Evolutionary conservation across 352 stramenopile species (phyloP).

Genomic region (Phytophthora lateralis): DNA sequence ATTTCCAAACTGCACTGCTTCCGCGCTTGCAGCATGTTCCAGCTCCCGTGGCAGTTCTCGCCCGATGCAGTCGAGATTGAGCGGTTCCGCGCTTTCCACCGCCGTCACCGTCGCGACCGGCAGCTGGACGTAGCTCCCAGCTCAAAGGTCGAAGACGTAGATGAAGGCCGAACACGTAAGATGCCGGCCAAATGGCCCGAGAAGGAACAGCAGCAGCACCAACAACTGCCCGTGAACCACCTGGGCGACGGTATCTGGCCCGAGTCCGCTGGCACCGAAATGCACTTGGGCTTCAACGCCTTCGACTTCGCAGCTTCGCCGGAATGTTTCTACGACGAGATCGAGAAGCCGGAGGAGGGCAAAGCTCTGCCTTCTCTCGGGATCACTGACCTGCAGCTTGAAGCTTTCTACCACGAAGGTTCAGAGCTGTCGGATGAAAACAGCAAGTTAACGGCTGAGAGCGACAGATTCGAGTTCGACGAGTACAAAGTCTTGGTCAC

Average conservation of each 20-base stretch:
- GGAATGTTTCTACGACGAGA: conserved; percentile 32
- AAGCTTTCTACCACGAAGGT: neutral
- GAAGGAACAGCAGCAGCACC: conserved; percentile 19
- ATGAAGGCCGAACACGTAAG: conserved; percentile 44
- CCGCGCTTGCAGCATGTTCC: conserved; percentile 17
- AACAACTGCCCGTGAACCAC: conserved; percentile 5
- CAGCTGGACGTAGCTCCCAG: conserved; percentile 1
- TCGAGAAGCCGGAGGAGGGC: conserved; percentile 5
- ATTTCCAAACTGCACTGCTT: conserved; percentile 6
- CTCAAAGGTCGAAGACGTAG: conserved; percentile 12
- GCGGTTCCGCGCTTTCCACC: conserved; percentile 43
- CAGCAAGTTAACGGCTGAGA: neutral
- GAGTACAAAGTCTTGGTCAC: neutral
- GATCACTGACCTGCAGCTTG: neutral
- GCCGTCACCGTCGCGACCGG: conserved; percentile 33
- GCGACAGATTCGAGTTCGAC: too few species aligned
- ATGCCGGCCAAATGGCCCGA: conserved; percentile 31
- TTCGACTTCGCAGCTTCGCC: conserved; percentile 42
- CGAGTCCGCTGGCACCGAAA: conserved; percentile 17
- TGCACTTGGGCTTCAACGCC: conserved; percentile 38
- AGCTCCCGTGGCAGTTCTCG: conserved; percentile 2
- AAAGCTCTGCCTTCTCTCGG: neutral
- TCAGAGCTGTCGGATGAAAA: neutral
- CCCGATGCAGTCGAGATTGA: conserved; percentile 36
- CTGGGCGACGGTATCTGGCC: conserved; percentile 23